phyloP scores from a whole-genome alignment of 192 early-diverging fungal genomes.

The Allomyces macrogynus region DNA sequence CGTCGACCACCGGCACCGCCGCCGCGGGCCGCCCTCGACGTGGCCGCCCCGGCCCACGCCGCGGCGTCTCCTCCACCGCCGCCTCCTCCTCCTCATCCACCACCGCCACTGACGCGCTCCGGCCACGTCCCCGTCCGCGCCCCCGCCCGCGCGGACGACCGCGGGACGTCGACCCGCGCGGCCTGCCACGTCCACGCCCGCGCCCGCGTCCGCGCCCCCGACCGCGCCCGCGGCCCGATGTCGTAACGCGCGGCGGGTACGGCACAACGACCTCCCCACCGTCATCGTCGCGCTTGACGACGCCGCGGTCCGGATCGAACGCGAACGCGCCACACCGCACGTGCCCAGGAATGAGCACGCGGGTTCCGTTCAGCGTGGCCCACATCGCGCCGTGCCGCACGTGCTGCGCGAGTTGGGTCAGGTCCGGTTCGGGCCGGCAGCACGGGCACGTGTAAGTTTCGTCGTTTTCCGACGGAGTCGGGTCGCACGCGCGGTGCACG shows the following conservation, averaged over 20 bases:
- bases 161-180: neutral
- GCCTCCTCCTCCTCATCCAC: neutral
- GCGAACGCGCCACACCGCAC: neutral
- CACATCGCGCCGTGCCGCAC: neutral
- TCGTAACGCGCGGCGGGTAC: neutral
- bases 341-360: neutral
- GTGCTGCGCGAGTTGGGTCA: neutral
- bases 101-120: neutral
- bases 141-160: neutral
- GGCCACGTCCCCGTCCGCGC: neutral
- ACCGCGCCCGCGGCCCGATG: neutral
- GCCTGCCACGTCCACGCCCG: neutral
- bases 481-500: neutral
- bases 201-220: neutral
- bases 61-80: neutral
- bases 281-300: neutral
- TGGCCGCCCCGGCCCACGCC: neutral
- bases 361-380: neutral
- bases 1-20: neutral
- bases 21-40: neutral
- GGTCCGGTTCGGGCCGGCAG: neutral
- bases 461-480: neutral
- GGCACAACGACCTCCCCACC: neutral
- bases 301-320: neutral
- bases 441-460: neutral